Evolutionary conservation across 306 rosid species (phyloP).

Genomic region (Cotoneaster glaucophyllus): DNA sequence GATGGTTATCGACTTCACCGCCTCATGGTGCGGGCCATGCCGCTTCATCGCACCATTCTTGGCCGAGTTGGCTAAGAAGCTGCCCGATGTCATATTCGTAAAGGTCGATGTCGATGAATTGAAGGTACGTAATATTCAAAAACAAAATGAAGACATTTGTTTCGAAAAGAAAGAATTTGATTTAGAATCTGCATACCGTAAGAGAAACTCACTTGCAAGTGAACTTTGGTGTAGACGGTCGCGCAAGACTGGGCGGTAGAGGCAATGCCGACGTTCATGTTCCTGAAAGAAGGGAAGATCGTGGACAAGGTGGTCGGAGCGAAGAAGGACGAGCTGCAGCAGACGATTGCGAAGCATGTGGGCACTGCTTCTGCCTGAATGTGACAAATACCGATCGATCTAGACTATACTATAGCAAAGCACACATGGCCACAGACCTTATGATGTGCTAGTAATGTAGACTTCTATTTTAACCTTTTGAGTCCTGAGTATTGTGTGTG

Average conservation of each 20-base stretch:
- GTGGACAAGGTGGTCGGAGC: conserved; percentile 84
- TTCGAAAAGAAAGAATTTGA: neutral
- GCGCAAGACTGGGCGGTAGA: conserved; percentile 94
- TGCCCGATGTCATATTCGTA: conserved; percentile 46
- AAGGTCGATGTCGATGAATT: conserved; percentile 91
- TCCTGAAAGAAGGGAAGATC: conserved; percentile 74
- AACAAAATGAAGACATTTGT: neutral
- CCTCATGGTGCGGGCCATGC: conserved; percentile 99
- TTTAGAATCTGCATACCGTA: neutral
- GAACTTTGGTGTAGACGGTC: conserved; percentile 43
- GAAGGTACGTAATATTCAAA: conserved; percentile 60
- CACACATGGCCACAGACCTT: neutral
- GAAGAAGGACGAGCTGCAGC: conserved; percentile 73
- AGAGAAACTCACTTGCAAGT: neutral
- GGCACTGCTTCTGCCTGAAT: conserved; percentile 38
- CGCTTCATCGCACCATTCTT: conserved; percentile 75
- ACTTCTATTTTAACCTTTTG: neutral
- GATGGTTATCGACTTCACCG: conserved; percentile 85
- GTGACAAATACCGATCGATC: neutral
- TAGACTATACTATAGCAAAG: neutral
- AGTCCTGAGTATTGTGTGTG: neutral
- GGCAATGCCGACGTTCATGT: conserved; percentile 93
- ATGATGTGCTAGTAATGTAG: neutral
- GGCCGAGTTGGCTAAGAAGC: conserved; percentile 65
- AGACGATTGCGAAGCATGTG: conserved; percentile 47